These are phyloP conservation scores for Lentinula raphanica DNA, from an alignment of 768 basidiomycete genomes.

Conservation along the genomic window DNA sequence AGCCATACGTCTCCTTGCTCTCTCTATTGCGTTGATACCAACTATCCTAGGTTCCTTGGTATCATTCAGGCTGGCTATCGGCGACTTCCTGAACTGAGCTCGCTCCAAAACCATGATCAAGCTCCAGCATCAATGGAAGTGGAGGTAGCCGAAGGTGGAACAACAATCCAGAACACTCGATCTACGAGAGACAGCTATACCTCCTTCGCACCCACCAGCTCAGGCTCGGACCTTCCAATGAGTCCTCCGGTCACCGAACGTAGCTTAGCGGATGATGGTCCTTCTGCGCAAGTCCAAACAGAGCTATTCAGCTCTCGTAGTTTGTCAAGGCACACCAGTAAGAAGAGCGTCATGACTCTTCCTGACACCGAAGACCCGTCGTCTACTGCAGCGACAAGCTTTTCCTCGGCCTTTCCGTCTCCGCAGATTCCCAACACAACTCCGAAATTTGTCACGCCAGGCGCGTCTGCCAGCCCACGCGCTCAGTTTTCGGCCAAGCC, in stretches of 20 bases:
- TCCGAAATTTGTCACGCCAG: background rate
- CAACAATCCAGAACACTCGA: background rate
- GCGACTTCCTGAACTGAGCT: slow-evolving; percentile 5
- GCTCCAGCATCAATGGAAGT: background rate
- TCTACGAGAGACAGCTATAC: background rate
- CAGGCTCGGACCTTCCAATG: background rate
- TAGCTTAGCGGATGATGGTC: background rate
- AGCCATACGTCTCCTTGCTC: slow-evolving; percentile 9
- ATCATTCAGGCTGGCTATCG: slow-evolving; percentile 69
- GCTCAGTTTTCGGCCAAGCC: background rate
- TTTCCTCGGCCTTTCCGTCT: background rate
- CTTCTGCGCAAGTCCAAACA: background rate
- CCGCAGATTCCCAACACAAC: background rate
- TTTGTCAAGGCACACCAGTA: background rate
- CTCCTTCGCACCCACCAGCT: background rate
- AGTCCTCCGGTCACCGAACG: slow-evolving; percentile 1
- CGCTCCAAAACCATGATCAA: background rate
- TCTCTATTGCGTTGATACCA: background rate
- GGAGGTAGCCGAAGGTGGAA: background rate
- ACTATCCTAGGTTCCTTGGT: slow-evolving; percentile 41
- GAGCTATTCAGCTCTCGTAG: background rate
- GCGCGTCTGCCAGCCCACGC: background rate
- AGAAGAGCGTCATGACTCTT: background rate
- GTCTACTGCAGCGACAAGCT: background rate
- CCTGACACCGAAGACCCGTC: background rate